phyloP scores from a whole-genome alignment of 768 basidiomycete genomes.

The Boletus vermiculosoides region DNA sequence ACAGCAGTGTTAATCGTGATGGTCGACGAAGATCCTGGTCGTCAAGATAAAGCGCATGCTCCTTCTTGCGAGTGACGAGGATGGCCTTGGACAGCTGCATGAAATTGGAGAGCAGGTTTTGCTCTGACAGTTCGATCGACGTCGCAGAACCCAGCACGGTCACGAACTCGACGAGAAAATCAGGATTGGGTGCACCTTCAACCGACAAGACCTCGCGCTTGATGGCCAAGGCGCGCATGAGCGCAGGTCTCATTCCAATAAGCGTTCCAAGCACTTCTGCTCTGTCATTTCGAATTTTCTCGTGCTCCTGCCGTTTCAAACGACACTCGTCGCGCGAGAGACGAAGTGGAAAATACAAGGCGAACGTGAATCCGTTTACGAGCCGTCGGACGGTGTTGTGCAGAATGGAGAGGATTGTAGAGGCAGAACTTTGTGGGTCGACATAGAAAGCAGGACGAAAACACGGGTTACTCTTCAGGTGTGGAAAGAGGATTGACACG shows the following conservation, averaged over 20 bases:
- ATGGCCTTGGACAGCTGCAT: conserved; percentile 18
- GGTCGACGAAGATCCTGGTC: conserved; percentile 58
- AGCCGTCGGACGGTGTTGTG: conserved; percentile 9
- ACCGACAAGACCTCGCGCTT: neutral
- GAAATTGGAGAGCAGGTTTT: conserved; percentile 14
- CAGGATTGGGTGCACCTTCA: conserved; percentile 4
- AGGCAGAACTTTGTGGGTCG: conserved; percentile 4
- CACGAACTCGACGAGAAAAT: conserved; percentile 25
- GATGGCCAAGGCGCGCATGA: conserved; percentile 36
- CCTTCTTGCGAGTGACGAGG: conserved; percentile 29
- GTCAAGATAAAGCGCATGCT: conserved; percentile 32
- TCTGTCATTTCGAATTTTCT: conserved; percentile 62
- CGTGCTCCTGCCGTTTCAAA: conserved; percentile 56
- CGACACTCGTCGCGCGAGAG: conserved; percentile 68
- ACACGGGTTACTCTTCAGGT: conserved; percentile 41
- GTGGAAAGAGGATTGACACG: conserved; percentile 63
- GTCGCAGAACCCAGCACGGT: conserved; percentile 16
- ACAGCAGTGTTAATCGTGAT: conserved; percentile 61
- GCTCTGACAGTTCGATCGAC: conserved; percentile 13
- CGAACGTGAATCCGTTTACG: conserved; percentile 9
- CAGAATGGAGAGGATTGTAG: conserved; percentile 11
- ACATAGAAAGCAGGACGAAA: conserved; percentile 11
- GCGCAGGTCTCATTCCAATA: conserved; percentile 48
- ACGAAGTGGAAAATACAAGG: conserved; percentile 51
- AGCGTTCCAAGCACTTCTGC: conserved; percentile 68